A percentile compares a stretch with the other conserved stretches of the same genome.
phyloP scores from a whole-genome alignment of 306 rosid species.

The Chamaecrista fasciculata region DNA sequence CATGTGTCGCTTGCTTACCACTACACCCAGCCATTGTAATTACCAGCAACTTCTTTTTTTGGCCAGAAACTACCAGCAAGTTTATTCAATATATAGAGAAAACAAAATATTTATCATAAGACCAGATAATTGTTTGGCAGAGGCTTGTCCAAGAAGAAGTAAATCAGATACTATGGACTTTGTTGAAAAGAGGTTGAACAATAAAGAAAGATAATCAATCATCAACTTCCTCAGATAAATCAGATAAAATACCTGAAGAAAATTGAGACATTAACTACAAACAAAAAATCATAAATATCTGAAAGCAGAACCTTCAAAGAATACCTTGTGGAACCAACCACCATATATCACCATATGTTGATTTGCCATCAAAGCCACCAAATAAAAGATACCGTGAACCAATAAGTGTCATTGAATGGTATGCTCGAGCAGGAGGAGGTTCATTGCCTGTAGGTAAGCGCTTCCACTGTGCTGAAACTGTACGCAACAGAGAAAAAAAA shows the following conservation, averaged over 20 bases:
- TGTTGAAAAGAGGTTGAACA: not conserved
- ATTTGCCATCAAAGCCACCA: constrained; percentile 97
- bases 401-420: constrained; percentile 75
- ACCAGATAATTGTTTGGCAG: constrained; percentile 1
- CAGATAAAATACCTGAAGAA: constrained; percentile 3
- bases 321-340: constrained; percentile 97
- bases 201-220: not conserved
- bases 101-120: constrained; percentile 15
- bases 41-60: too few species aligned
- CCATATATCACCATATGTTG: constrained; percentile 90
- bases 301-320: constrained; percentile 19
- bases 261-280: not conserved
- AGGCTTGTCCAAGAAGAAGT: constrained; percentile 1
- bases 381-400: constrained; percentile 77
- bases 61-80: constrained; percentile 11
- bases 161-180: not conserved
- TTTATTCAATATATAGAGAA: not conserved
- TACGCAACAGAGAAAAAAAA: constrained; percentile 20
- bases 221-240: constrained; percentile 18
- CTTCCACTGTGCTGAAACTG: constrained; percentile 97
- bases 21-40: too few species aligned
- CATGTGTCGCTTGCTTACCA: too few species aligned
- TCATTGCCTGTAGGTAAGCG: constrained; percentile 78
- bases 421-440: constrained; percentile 95
- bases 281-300: not conserved